Evolutionary conservation across 1,139 yeast species (phyloP), one percentile per base, ranked within the genome.

Genomic region (Pichia sp.): DNA sequence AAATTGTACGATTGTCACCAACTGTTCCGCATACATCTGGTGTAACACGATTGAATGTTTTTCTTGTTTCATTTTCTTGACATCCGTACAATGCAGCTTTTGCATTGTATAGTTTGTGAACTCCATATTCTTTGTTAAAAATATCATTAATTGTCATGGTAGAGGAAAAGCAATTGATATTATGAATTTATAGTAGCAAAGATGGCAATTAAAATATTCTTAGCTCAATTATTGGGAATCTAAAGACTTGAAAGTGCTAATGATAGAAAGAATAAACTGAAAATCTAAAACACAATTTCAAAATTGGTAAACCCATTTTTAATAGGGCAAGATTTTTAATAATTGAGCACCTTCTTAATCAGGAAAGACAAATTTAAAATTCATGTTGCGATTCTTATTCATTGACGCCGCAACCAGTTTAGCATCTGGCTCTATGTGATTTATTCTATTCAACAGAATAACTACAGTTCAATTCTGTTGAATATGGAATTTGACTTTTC

Each of bases 401-500:
- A 8, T 32, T 32, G 13, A 16, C 18, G 22, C 13, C 7, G 36
- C 35, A 30, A 25, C 9, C 9, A 30, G 20, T n/a, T 30, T 32
- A 9, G 7, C 20, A n/a, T 18, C 4, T 18, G 12, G 2, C 15
- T 16, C 3, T 25, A 9, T 7, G 6, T 27, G 13, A 11, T 27
- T 12, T 32, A 9, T 4, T 5, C 9, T 4, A 4, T 16, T 16
- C 3, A 11, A 3, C 7, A 32, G 6, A 32, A 15, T 18, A 42
- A 13, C 12, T 9, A n/a, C 22, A 22, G 39, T 32, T 16, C 15
- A 5, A 32, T 11, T 11, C 11, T 4, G 12, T 18, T 16, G 18
- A 15, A 11, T 16, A 89, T 90, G 97, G 97, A 97, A 18, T 88
- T 87, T 22, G 85, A 85, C 63, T 70, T 90, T 56, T 89, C 97